phyloP scores from a whole-genome alignment of 2,329 filamentous ascomycete genomes.

The Chaetomiaceae sp. region DNA sequence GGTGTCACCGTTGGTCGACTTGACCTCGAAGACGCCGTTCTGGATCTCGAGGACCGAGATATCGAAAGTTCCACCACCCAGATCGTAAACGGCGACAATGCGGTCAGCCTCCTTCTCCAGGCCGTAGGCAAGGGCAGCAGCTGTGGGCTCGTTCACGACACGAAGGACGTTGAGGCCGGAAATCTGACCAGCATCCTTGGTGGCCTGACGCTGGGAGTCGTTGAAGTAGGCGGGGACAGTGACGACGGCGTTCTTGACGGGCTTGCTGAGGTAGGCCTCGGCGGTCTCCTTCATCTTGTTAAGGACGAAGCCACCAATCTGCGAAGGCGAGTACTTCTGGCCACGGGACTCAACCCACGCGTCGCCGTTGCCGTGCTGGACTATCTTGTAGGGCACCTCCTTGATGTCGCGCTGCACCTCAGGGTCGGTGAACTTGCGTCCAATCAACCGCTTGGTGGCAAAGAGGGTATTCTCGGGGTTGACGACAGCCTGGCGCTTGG shows the following conservation, averaged over 20 bases:
- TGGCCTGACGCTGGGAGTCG: constrained; percentile 94
- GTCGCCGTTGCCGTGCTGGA: constrained; percentile 93
- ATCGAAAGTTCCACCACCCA: constrained; percentile 98
- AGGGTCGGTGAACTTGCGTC: constrained; percentile 87
- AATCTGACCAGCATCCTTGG: constrained; percentile 97
- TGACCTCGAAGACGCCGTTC: constrained; percentile 97
- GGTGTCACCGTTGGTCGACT: constrained; percentile 98
- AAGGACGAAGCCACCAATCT: constrained; percentile 92
- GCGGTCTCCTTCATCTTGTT: constrained; percentile 99
- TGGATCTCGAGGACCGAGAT: constrained; percentile 97
- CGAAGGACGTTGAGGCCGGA: constrained; percentile 92
- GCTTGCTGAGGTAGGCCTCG: constrained; percentile 84
- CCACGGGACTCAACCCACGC: constrained; percentile 92
- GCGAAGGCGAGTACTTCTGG: constrained; percentile 96
- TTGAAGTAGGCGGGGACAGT: constrained; percentile 99
- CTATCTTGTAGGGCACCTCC: constrained; percentile 97
- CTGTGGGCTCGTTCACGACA: constrained; percentile 97
- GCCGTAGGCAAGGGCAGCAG: constrained; percentile 91
- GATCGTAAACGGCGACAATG: constrained; percentile 91
- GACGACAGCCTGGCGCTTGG: constrained; percentile 96
- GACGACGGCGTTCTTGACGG: constrained; percentile 91
- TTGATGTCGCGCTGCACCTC: constrained; percentile 97
- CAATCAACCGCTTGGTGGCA: constrained; percentile 97
- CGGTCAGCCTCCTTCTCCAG: constrained; percentile 90
- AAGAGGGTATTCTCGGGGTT: constrained; percentile 99